phyloP scores from a whole-genome alignment of 139 green algal species.

The Chlorella sp. region DNA sequence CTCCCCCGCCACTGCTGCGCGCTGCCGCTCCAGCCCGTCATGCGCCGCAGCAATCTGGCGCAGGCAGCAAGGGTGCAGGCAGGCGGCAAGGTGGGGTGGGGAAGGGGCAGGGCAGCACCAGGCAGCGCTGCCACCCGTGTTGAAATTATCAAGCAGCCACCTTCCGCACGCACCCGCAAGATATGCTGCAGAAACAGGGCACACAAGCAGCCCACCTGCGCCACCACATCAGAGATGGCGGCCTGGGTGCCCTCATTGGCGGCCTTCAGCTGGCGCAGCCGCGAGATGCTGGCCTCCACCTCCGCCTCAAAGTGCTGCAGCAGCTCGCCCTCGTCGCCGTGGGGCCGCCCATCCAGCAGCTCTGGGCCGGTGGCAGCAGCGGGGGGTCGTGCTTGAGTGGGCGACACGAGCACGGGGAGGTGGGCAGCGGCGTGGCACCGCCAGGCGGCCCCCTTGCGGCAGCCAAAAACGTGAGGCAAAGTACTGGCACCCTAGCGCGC shows the following conservation, averaged over 20 bases:
- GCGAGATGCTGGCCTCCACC: slow-evolving; percentile 28
- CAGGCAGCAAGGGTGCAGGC: too few relatives aligned
- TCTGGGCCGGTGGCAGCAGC: not conserved
- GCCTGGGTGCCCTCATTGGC: slow-evolving; percentile 30
- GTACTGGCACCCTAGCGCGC: not conserved
- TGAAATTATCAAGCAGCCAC: too few relatives aligned
- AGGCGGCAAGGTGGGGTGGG: too few relatives aligned
- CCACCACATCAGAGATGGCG: slow-evolving; percentile 17
- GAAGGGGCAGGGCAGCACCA: too few relatives aligned
- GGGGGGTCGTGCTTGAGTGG: too few relatives aligned
- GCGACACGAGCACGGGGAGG: too few relatives aligned
- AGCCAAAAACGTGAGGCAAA: too few relatives aligned
- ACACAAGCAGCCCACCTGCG: too few relatives aligned
- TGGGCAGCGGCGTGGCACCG: not conserved
- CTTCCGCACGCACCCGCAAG: too few relatives aligned
- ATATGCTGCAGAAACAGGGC: too few relatives aligned
- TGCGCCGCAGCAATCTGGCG: not conserved
- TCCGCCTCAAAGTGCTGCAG: slow-evolving; percentile 53
- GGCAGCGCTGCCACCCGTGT: too few relatives aligned
- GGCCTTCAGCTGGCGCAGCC: slow-evolving; percentile 43
- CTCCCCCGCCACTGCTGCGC: not conserved
- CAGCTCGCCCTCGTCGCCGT: slow-evolving; percentile 49
- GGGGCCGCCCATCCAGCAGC: slow-evolving; percentile 46
- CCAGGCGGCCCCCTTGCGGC: too few relatives aligned
- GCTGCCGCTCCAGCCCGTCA: slow-evolving; percentile 32